Evolutionary conservation across 352 stramenopile genomes (phyloP).

Genomic region (Globisporangium barbulae): DNA sequence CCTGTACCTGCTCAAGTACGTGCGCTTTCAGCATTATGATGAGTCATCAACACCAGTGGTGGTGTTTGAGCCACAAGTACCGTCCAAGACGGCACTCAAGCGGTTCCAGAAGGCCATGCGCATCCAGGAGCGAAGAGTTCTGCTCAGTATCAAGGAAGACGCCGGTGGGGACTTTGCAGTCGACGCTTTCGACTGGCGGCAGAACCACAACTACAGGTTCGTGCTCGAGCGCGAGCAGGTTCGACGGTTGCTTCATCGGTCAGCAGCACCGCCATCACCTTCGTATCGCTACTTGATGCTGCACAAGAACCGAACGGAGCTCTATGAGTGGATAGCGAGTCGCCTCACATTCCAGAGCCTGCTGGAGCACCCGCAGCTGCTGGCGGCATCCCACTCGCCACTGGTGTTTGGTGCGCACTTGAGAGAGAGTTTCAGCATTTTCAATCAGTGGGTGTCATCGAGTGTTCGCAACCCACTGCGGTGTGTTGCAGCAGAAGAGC

Average conservation of each 20-base stretch:
- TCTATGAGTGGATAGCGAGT: constrained; percentile 55
- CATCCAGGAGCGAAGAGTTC: constrained; percentile 39
- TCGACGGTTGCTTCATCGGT: constrained; percentile 27
- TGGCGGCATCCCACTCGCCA: constrained; percentile 34
- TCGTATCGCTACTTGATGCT: constrained; percentile 29
- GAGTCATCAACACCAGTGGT: not conserved
- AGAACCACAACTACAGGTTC: constrained; percentile 38
- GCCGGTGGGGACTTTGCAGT: constrained; percentile 42
- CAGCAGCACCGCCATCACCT: not conserved
- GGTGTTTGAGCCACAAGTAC: constrained; percentile 6
- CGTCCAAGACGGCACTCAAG: not conserved
- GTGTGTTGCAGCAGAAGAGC: constrained; percentile 23
- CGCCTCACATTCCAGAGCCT: constrained; percentile 59
- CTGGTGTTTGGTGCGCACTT: constrained; percentile 41
- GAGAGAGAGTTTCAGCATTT: constrained; percentile 41
- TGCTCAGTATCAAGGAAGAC: constrained; percentile 45
- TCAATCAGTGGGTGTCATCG: constrained; percentile 54
- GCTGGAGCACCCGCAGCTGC: constrained; percentile 46
- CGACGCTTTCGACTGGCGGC: constrained; percentile 36
- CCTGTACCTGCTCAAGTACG: constrained; percentile 36
- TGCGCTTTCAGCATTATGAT: constrained; percentile 23
- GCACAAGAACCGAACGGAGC: constrained; percentile 28
- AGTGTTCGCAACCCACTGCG: constrained; percentile 43
- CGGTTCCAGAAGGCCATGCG: constrained; percentile 27
- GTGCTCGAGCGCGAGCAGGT: constrained; percentile 49